Evolutionary conservation across 2,329 filamentous ascomycete species (phyloP), one percentile per base, ranked within the genome.

Genomic region (Cladophialophora exuberans): DNA sequence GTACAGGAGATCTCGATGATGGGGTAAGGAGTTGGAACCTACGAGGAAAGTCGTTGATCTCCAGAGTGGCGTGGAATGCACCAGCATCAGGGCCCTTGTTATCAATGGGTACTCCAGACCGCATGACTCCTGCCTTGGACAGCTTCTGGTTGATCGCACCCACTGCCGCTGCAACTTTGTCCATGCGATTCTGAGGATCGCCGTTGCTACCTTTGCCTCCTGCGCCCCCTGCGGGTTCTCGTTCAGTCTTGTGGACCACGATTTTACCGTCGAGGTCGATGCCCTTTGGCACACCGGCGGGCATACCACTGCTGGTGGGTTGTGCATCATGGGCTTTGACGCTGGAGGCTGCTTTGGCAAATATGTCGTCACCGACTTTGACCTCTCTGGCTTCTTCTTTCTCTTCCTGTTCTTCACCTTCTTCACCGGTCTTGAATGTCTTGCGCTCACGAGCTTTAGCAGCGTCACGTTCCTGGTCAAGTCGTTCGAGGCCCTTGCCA

Each of bases 31-130:
- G 52, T 20, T 9, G 33, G 47, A 62, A 75, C 77, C 73, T 76
- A 79, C 77, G 94, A 28, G 94, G 94, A 73, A 97, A 97, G 74
- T 99, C 94, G 73, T 99, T 99, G 83, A 99, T 99, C 73, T 97
- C 94, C 59, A 99, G 80, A 3, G 93, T 97, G 13, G 94, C 92
- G 71, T 99, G 94, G 81, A 91, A 99, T 0, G 92, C 91, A 47
- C 94, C 94, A 2, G 94, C 94, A 72, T 99, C 94, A 0, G 94
- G 94, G 1, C 94, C 94, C 73, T 97, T 97, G 76, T 99, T 99
- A 77, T 99, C 94, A 69, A 97, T 95, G 6, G 94, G 91, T 59
- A 96, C 92, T 11, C 94, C 94, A 3, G 90, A 88, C 57, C 94
- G 88, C 66, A 97, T 86, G 69, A 94, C 88, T 30, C 92, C 92